Percentiles rank a stretch among this genome's conserved stretches.
phyloP scores from a whole-genome alignment of 768 basidiomycete species.

The Agaricus sinodeliciosus region DNA sequence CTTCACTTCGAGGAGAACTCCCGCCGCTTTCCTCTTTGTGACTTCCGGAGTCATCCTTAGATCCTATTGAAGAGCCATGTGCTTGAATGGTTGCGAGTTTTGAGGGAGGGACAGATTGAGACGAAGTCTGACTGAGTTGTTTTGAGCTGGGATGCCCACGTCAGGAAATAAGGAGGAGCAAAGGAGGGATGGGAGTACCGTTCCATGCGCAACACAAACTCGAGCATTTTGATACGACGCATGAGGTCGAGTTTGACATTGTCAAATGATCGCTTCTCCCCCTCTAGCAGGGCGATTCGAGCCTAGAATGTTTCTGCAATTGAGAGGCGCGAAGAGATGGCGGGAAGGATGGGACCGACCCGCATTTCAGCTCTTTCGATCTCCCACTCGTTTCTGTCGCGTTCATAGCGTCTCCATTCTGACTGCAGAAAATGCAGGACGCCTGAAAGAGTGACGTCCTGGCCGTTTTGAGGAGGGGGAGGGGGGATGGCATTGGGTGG shows the following conservation, averaged over 20 bases:
- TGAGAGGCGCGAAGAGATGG: constrained; percentile 22
- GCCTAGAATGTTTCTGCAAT: constrained; percentile 46
- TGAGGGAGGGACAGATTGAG: constrained; percentile 53
- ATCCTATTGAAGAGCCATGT: constrained; percentile 37
- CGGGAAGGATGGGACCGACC: constrained; percentile 44
- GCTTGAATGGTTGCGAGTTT: constrained; percentile 62
- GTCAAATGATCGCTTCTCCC: constrained; percentile 94
- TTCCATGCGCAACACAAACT: constrained; percentile 94
- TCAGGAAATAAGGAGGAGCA: constrained; percentile 7
- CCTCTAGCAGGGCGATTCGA: constrained; percentile 94
- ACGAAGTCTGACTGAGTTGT: constrained; percentile 59
- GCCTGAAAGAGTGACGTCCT: constrained; percentile 88
- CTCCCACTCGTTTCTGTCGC: constrained; percentile 99
- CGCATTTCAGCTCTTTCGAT: constrained; percentile 99
- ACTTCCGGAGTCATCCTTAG: constrained; percentile 68
- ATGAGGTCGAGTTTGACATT: constrained; percentile 94
- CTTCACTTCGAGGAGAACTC: constrained; percentile 84
- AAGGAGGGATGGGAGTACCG: constrained; percentile 49
- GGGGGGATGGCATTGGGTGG: constrained; percentile 57
- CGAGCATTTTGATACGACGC: constrained; percentile 98
- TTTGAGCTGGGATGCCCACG: constrained; percentile 54
- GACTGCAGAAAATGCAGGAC: constrained; percentile 97
- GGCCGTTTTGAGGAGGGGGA: constrained; percentile 78
- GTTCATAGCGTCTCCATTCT: constrained; percentile 96
- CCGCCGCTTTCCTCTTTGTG: constrained; percentile 76